phyloP scores from a whole-genome alignment of 1,284 basidiomycete genomes.

The Malassezia sympodialis region DNA sequence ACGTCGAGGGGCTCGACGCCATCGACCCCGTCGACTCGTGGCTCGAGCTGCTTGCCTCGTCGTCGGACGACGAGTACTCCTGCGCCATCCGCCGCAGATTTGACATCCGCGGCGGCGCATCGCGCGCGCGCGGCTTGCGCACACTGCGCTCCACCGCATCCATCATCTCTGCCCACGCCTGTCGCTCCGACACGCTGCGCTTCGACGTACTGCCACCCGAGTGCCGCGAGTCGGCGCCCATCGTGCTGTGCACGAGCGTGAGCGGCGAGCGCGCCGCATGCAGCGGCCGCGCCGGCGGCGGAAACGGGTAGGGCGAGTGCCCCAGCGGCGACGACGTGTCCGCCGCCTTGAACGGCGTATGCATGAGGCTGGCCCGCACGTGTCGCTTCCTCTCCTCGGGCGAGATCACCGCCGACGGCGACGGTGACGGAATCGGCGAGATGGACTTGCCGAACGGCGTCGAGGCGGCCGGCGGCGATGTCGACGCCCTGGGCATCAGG shows the following conservation, averaged over 20 bases:
- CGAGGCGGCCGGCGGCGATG: slow-evolving; percentile 23
- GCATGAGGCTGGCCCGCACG: not conserved
- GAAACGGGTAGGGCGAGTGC: not conserved
- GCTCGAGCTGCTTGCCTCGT: not conserved
- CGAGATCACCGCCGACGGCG: not conserved
- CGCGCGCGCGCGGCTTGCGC: slow-evolving; percentile 20
- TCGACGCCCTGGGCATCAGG: not conserved
- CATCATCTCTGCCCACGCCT: slow-evolving; percentile 45
- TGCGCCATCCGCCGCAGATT: not conserved
- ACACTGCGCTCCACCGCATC: slow-evolving; percentile 41
- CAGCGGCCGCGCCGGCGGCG: not conserved
- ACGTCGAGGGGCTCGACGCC: not conserved
- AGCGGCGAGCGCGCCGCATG: not conserved
- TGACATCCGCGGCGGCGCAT: not conserved
- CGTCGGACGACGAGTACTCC: not conserved
- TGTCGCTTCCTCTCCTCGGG: not conserved
- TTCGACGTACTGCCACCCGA: slow-evolving; percentile 44
- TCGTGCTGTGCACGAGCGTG: slow-evolving; percentile 14
- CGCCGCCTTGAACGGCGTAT: not conserved
- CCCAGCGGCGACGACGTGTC: not conserved
- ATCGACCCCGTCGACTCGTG: not conserved
- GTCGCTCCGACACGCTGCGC: slow-evolving; percentile 40
- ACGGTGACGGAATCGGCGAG: slow-evolving; percentile 41
- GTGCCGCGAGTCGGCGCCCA: slow-evolving; percentile 42
- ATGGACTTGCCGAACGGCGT: slow-evolving; percentile 24